phyloP scores from a whole-genome alignment of 208 protist species.

The Leishmania major region DNA sequence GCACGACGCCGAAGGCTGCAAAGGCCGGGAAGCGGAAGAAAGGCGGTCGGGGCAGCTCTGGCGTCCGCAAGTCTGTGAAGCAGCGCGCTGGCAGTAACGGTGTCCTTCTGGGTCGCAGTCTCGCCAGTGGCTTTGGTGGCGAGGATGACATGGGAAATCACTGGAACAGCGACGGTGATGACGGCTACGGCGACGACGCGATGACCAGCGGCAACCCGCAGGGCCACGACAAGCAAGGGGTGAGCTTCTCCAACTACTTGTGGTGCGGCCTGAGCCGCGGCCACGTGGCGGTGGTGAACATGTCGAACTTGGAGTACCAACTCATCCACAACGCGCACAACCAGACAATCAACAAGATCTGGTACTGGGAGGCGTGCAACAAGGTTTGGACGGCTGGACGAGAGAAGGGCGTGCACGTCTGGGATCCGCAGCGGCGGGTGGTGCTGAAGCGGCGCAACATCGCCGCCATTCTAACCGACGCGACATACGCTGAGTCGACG shows the following conservation, averaged over 20 bases:
- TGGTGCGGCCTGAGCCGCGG: conserved; percentile 86
- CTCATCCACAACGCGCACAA: conserved; percentile 69
- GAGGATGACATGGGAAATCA: conserved; percentile 6
- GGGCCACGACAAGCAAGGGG: conserved; percentile 10
- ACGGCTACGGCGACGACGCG: neutral
- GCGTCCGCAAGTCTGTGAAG: conserved; percentile 23
- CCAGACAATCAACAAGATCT: conserved; percentile 74
- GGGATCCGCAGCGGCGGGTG: conserved; percentile 82
- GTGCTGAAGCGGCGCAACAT: conserved; percentile 83
- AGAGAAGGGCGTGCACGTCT: conserved; percentile 85
- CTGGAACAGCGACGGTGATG: conserved; percentile 10
- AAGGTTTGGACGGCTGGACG: conserved; percentile 85
- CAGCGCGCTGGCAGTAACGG: conserved; percentile 4
- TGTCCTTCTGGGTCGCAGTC: neutral
- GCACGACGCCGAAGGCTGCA: conserved; percentile 12
- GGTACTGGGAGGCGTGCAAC: conserved; percentile 64
- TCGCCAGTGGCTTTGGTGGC: conserved; percentile 1
- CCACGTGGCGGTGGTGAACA: conserved; percentile 74
- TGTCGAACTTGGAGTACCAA: conserved; percentile 44
- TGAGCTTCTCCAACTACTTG: conserved; percentile 32
- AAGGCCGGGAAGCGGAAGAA: conserved; percentile 26
- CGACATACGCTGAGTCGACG: conserved; percentile 58
- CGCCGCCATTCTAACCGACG: conserved; percentile 72
- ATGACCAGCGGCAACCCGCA: neutral
- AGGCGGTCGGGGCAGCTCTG: conserved; percentile 16